phyloP scores from a whole-genome alignment of 768 basidiomycete genomes.

The Coprinellus aureogranulatus region DNA sequence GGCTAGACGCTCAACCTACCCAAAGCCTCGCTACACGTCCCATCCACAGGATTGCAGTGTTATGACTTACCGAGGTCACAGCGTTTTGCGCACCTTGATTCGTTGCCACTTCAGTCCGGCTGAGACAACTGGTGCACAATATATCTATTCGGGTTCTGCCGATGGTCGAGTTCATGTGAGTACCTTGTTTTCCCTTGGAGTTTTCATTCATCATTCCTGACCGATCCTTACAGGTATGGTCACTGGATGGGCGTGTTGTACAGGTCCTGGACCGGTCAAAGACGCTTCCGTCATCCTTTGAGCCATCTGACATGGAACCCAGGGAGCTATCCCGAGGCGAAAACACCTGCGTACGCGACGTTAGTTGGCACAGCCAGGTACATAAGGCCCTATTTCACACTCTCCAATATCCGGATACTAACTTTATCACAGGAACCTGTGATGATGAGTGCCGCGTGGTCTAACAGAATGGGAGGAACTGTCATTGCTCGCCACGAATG shows the following conservation, averaged over 20 bases:
- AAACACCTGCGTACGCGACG: constrained; percentile 78
- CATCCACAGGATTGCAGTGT: constrained; percentile 92
- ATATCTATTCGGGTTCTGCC: constrained; percentile 90
- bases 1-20: constrained; percentile 61
- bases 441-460: constrained; percentile 92
- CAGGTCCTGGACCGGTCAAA: constrained; percentile 80
- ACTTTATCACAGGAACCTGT: constrained; percentile 64
- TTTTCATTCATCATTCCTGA: constrained; percentile 2
- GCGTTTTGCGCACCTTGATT: constrained; percentile 87
- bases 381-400: constrained; percentile 5
- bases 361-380: constrained; percentile 90
- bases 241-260: constrained; percentile 83
- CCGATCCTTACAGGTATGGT: constrained; percentile 74
- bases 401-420: not conserved
- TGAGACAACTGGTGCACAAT: constrained; percentile 88
- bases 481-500: constrained; percentile 92
- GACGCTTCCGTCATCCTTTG: constrained; percentile 65
- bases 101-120: constrained; percentile 94
- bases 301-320: constrained; percentile 66
- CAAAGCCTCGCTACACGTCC: constrained; percentile 54
- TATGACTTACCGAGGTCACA: constrained; percentile 93
- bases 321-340: constrained; percentile 24
- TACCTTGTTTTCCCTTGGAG: not conserved
- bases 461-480: constrained; percentile 60
- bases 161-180: constrained; percentile 83